Conservation (phyloP, 176 grass and related monocot species). For the Oryza glaberrima region DNA sequence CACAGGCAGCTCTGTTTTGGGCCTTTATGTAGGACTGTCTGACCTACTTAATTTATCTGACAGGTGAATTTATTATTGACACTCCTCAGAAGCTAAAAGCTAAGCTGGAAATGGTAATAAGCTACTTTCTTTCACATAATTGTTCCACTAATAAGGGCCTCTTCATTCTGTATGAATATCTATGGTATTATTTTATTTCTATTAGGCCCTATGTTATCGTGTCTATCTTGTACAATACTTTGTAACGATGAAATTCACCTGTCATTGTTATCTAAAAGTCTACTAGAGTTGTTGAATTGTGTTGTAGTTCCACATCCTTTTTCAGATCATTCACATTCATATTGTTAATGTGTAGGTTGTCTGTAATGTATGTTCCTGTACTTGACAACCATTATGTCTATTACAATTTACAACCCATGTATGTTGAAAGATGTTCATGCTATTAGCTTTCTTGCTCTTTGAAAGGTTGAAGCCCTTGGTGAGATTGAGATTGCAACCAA, state of each 20-base stretch:
- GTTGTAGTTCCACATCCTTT: constrained; percentile 25
- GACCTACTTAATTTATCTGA: constrained; percentile 35
- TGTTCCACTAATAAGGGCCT: neutral
- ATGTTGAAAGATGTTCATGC: constrained; percentile 23
- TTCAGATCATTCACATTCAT: neutral
- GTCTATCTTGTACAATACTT: constrained; percentile 5
- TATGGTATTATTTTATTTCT: neutral
- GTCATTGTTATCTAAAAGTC: constrained; percentile 20
- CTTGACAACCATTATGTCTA: constrained; percentile 10
- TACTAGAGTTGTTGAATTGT: neutral
- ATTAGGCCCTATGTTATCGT: neutral
- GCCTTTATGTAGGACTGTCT: constrained; percentile 36
- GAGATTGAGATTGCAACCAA: constrained; percentile 98
- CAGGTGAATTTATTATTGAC: constrained; percentile 91
- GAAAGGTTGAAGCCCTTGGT: constrained; percentile 84
- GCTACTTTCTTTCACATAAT: constrained; percentile 26
- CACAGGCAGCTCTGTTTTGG: constrained; percentile 16
- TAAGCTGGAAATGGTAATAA: constrained; percentile 93
- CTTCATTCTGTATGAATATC: neutral
- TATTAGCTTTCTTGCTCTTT: constrained; percentile 25
- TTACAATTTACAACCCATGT: neutral
- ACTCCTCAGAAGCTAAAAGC: constrained; percentile 89
- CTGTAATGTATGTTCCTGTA: neutral
- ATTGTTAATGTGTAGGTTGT: neutral
- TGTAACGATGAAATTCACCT: neutral